Base-by-base conservation (phyloP, 345 rosid genomes). In the Litchi chinensis region DNA sequence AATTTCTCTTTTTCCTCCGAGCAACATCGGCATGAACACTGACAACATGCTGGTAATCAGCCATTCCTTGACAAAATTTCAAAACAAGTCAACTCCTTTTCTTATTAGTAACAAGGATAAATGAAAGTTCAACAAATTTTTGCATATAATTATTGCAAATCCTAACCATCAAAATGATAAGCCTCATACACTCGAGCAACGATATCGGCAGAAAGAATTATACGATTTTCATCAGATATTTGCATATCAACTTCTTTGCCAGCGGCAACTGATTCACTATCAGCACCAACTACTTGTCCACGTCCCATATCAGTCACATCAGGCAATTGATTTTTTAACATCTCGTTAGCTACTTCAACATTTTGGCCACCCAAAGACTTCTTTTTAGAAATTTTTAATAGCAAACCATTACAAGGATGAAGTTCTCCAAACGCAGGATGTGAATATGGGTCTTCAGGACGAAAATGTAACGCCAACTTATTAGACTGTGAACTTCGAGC, bases 31-130 rank as follows among this genome's bases (percentile, higher is more conserved):
- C 95, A 60, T 95, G 98, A 87, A 93, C 92, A 69, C 95, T 85
- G 63, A 95, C 83, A 65, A 95, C 98, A 88, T 93, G 98, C 86
- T 95, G 99, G 79, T 92, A 95, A 82, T 95, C 99, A 28, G 81
- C 96, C 98, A 93, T 93, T 72, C 99, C 98, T 95, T 81, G 4
- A 65, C 28, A 65, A 86, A 77, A 71, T 63, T 71, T 63, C n/a
- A 43, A 26, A 66, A 54, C 41, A 37, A 18, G 62, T 74, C 65
- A 52, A 75, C 57, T 71, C 54, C 28, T 44, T 24, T 70, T 46
- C 41, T 50, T 5, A 56, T 21, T 32, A 66, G 15, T 68, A 21
- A 15, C 19, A 32, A 50, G 59, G 11, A 48, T 16, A 39, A 46
- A 64, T 65, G 71, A 48, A 63, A 68, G 32, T 5, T 52, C 66